Base-by-base conservation (phyloP, 495 filamentous ascomycete species). In the Xylaria palmicola region DNA sequence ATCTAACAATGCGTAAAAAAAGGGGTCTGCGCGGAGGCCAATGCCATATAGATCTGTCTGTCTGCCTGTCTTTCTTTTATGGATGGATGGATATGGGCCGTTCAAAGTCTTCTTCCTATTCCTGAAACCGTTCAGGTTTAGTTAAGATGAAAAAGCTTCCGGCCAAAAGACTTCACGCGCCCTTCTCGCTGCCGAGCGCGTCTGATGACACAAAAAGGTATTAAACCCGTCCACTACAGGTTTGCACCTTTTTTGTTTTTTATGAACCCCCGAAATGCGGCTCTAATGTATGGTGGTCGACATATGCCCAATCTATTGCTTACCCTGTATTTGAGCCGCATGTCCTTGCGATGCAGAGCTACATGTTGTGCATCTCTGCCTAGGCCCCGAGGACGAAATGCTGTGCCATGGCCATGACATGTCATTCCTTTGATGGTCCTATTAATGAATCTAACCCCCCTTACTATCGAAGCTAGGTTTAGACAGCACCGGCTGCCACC, bases 401-500 rank as follows among this genome's bases (percentile, higher is more conserved):
- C 36, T 36, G 6, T 29, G 8, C 24, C 24, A 24, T 10, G 32
- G 17, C 24, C 29, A 8, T 53, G 13, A 19, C 22, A 50, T 26
- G 45, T 5, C 4, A 8, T n/a, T 17, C n/a, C 47, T 1, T 50
- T 9, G 26, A 43, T 30, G 24, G 45, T 49, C 47, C 39, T 39
- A 26, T 20, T 12, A 45, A 45, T 45, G 39, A 37, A 34, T 36
- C 48, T 51, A 51, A 36, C 26, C 36, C 29, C 34, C 12, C 22
- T 53, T 32, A 61, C 45, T 41, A 47, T 20, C 20, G 6, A 45
- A 59, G 15, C 41, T 22, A 20, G 27, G 40, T 54, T 79, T 85
- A 90, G 59, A 90, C 85, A 29, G 83, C 84, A 56, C 86, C 86
- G 2, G 79, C 68, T 6, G 81, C 72, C 65, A 78, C 66, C 94